These are phyloP conservation scores for Phaeosphaeria sp. DNA, from an alignment of 2,329 filamentous ascomycete genomes.

Conservation along the genomic window DNA sequence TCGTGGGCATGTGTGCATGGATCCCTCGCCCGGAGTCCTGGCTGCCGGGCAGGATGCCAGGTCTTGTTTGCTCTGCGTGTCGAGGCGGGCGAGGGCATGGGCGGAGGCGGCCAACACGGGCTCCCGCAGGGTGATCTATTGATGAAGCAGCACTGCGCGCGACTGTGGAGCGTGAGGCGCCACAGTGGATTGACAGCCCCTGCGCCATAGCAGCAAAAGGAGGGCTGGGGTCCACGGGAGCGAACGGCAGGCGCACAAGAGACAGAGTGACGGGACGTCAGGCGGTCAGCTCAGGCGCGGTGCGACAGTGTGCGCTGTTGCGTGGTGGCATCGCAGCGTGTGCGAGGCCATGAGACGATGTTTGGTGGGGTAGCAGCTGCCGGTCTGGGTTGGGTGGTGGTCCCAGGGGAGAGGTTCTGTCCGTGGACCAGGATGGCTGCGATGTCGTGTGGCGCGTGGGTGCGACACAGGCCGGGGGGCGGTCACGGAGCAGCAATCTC, in stretches of 20 bases:
- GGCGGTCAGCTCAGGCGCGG: slow-evolving; percentile 37
- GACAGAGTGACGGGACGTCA: slow-evolving; percentile 41
- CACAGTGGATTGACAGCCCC: slow-evolving; percentile 42
- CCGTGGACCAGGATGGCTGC: slow-evolving; percentile 25
- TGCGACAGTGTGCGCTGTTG: slow-evolving; percentile 27
- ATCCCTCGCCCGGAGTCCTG: slow-evolving; percentile 2
- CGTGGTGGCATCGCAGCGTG: slow-evolving; percentile 34
- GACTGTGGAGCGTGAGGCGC: slow-evolving; percentile 26
- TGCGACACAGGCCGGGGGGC: slow-evolving; percentile 23
- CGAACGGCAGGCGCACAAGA: slow-evolving; percentile 24
- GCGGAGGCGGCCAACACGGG: slow-evolving; percentile 5
- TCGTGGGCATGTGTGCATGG: slow-evolving; percentile 17
- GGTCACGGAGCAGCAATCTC: slow-evolving; percentile 9
- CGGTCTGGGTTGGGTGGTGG: slow-evolving; percentile 18
- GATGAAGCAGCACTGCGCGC: slow-evolving; percentile 3
- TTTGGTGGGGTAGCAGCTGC: slow-evolving; percentile 15
- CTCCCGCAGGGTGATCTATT: slow-evolving; percentile 10
- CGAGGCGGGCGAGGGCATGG: slow-evolving; percentile 1
- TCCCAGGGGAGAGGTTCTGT: slow-evolving; percentile 33
- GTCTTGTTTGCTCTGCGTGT: not conserved
- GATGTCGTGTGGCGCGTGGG: slow-evolving; percentile 17
- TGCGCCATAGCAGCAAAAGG: slow-evolving; percentile 17
- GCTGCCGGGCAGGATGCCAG: not conserved
- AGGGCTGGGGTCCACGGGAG: slow-evolving; percentile 27
- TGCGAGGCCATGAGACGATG: slow-evolving; percentile 15